Base-by-base conservation (phyloP, 2,329 filamentous ascomycete species). In the Thielaviopsis cerberus region DNA sequence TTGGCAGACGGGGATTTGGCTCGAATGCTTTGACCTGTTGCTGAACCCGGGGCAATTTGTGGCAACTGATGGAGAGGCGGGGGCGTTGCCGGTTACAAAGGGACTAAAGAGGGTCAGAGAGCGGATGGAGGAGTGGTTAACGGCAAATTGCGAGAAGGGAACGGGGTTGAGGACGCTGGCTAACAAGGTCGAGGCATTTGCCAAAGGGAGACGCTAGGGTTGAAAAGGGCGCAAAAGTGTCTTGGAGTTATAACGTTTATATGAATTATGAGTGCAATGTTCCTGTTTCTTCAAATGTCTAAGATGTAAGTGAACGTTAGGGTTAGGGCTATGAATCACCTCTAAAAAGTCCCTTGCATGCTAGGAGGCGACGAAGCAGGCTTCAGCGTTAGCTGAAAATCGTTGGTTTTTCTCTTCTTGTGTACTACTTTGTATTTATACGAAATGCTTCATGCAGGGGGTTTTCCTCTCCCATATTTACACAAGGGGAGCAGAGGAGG, bases 1-100 rank as follows among this genome's bases (percentile, higher is more conserved):
- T 71, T 98, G 92, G 92, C 90, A 97, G 74, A 85, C 83, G 54
- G 89, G 95, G 54, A 80, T 97, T 51, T 98, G 92, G 92, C 71
- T 68, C 1, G 82, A 86, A 61, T 82, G 85, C 53, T 94, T 98
- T 68, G 85, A 90, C 63, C 65, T 97, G 60, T 71, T 97, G 63
- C 74, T 98, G 51, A 98, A 98, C 69, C 90, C 91, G 0, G 76
- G 78, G 1, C 76, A 75, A 59, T 81, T 83, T 69, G 69, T 79
- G n/a, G 77, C 78, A 10, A 72, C 67, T 1, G 81, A 82, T 26
- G 62, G 59, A 26, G 62, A 63, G 25, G 80, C 75, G 1, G 70
- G 68, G n/a, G 77, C 71, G 63, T 76, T 96, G 77, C 91, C 91
- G 0, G 78, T 91, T 4, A 68, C 86, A 59, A 81, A 74, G 66